A percentile compares a stretch with the other conserved stretches of the same genome.
phyloP scores from a whole-genome alignment of 208 protist genomes.

The Endotrypanum monterogeii region DNA sequence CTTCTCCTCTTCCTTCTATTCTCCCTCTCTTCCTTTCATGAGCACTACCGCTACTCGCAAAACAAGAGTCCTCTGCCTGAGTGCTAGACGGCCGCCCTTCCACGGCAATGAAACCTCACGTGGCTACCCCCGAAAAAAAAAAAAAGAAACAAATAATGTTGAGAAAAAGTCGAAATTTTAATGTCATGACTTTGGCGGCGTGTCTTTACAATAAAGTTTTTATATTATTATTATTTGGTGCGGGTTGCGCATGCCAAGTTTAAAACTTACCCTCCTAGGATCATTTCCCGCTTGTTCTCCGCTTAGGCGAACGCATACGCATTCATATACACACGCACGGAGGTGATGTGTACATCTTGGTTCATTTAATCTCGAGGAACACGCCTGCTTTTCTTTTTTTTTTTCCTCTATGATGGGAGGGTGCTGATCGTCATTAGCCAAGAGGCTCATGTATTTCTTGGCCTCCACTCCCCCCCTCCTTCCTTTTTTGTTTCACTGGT shows the following conservation, averaged over 20 bases:
- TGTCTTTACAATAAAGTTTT: constrained; percentile 1
- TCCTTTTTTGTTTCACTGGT: not conserved
- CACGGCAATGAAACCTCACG: too few relatives aligned
- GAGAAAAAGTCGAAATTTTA: too few relatives aligned
- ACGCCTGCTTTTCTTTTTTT: constrained; percentile 1
- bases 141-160: too few relatives aligned
- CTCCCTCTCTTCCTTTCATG: too few relatives aligned
- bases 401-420: not conserved
- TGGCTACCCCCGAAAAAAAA: too few relatives aligned
- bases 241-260: not conserved
- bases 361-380: not conserved
- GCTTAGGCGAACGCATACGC: constrained; percentile 1
- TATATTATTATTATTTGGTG: not conserved
- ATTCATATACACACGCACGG: not conserved
- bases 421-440: not conserved
- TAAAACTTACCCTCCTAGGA: not conserved
- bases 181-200: not conserved
- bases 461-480: not conserved
- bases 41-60: too few relatives aligned
- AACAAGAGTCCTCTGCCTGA: too few relatives aligned
- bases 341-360: constrained; percentile 2
- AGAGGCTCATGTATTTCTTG: not conserved
- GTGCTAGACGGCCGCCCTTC: too few relatives aligned
- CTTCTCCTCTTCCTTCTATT: too few relatives aligned
- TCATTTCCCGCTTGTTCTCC: not conserved